phyloP scores from a whole-genome alignment of 169 alveolate species.

The Theileria parva region DNA sequence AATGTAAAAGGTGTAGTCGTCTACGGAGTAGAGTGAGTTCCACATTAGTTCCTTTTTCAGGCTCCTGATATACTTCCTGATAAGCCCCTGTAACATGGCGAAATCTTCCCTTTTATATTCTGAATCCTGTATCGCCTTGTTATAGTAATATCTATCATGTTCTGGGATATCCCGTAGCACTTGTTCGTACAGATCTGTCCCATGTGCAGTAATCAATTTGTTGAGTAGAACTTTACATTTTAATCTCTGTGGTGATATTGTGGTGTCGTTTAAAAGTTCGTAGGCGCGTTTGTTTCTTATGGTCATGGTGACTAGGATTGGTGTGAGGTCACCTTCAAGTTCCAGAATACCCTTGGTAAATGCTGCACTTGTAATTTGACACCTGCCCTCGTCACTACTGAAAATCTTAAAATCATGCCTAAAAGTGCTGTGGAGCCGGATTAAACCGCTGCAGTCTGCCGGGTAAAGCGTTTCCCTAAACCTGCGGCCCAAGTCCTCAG shows the following conservation, averaged over 20 bases:
- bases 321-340: conserved; percentile 95
- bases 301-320: conserved; percentile 93
- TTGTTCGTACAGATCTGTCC: conserved; percentile 39
- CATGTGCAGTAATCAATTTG: conserved; percentile 51
- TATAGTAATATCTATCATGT: conserved; percentile 52
- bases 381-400: conserved; percentile 97
- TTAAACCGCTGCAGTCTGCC: conserved; percentile 90
- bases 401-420: conserved; percentile 97
- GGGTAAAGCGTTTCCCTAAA: conserved; percentile 89
- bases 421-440: conserved; percentile 95
- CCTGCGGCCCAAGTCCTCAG: conserved; percentile 88
- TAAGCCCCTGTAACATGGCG: conserved; percentile 24
- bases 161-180: conserved; percentile 47
- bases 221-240: conserved; percentile 62
- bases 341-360: conserved; percentile 96
- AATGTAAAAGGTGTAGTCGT: conserved; percentile 73
- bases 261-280: conserved; percentile 69
- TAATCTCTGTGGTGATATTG: conserved; percentile 64
- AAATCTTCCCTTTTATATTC: conserved; percentile 49
- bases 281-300: conserved; percentile 76
- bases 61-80: conserved; percentile 64
- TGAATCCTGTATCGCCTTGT: conserved; percentile 46
- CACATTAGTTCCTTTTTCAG: conserved; percentile 71
- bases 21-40: conserved; percentile 72
- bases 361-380: conserved; percentile 97